Conservation (phyloP, 2,329 filamentous ascomycete species). For the Xylariales sp. region DNA sequence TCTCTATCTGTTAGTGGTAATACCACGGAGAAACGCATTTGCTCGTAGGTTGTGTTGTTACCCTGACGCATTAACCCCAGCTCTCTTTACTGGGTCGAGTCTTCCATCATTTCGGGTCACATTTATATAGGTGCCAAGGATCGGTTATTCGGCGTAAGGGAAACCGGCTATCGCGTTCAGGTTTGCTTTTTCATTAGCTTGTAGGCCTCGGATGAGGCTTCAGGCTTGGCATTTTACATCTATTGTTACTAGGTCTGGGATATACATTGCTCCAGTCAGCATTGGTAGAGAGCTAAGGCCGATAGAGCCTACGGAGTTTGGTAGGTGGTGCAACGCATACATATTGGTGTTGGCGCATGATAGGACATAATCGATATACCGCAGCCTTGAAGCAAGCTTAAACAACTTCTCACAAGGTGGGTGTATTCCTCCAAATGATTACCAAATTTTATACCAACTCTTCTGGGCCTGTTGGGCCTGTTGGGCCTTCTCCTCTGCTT, state of each 20-base stretch:
- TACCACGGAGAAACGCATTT: background rate
- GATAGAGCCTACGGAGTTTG: constrained; percentile 12
- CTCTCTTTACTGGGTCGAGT: background rate
- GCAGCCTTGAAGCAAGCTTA: constrained; percentile 30
- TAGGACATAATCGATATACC: constrained; percentile 37
- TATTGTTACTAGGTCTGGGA: constrained; percentile 21
- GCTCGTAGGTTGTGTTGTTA: background rate
- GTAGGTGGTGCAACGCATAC: constrained; percentile 26
- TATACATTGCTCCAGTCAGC: constrained; percentile 16
- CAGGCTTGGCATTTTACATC: constrained; percentile 17
- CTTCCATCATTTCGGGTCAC: background rate
- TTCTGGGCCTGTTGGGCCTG: constrained; percentile 50
- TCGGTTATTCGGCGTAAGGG: constrained; percentile 18
- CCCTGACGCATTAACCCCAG: background rate
- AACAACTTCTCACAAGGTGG: constrained; percentile 18
- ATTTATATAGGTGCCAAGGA: constrained; percentile 5
- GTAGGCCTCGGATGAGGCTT: background rate
- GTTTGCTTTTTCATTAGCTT: constrained; percentile 2
- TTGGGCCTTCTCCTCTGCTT: constrained; percentile 56
- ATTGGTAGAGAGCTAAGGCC: constrained; percentile 4
- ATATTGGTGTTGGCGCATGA: constrained; percentile 27
- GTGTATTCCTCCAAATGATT: constrained; percentile 34
- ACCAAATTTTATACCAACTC: constrained; percentile 70
- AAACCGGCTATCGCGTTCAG: constrained; percentile 4
- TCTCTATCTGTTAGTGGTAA: background rate